Conservation (phyloP, 2,329 filamentous ascomycete genomes). For the Penicillium sp. region DNA sequence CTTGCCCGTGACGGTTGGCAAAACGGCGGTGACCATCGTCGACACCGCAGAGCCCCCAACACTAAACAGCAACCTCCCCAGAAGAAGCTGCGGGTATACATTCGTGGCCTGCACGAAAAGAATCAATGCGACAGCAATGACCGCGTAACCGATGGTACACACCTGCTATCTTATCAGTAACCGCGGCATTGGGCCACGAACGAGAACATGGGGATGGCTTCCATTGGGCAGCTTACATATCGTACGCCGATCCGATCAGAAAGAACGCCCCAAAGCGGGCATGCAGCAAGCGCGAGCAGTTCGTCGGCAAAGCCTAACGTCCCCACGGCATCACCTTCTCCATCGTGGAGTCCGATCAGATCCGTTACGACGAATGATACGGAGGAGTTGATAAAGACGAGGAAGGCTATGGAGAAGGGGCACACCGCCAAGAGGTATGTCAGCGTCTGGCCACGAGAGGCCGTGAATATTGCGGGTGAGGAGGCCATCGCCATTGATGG, state of each 20-base stretch:
- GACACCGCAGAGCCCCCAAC: slow-evolving; percentile 89
- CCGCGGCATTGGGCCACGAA: background rate
- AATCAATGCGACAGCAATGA: slow-evolving; percentile 76
- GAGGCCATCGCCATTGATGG: slow-evolving; percentile 31
- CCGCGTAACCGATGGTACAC: slow-evolving; percentile 72
- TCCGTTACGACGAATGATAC: slow-evolving; percentile 67
- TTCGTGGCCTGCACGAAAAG: slow-evolving; percentile 83
- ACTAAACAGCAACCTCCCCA: slow-evolving; percentile 85
- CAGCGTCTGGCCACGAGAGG: slow-evolving; percentile 57
- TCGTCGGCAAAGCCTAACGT: slow-evolving; percentile 55
- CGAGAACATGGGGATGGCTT: background rate
- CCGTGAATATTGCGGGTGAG: slow-evolving; percentile 53
- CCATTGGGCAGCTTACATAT: slow-evolving; percentile 38
- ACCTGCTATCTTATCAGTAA: slow-evolving; percentile 38
- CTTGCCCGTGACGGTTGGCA: slow-evolving; percentile 67
- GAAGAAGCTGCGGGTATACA: slow-evolving; percentile 83
- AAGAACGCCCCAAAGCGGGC: slow-evolving; percentile 53
- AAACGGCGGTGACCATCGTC: slow-evolving; percentile 95
- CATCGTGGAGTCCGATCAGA: slow-evolving; percentile 57
- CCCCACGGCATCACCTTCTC: slow-evolving; percentile 63
- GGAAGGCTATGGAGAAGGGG: slow-evolving; percentile 66
- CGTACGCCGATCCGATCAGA: slow-evolving; percentile 53
- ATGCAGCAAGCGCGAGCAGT: slow-evolving; percentile 51
- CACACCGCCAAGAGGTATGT: slow-evolving; percentile 65
- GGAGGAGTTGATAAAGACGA: slow-evolving; percentile 67